Evolutionary conservation across 148 eudicot species (phyloP).

Genomic region (Nepenthes mirabilis): DNA sequence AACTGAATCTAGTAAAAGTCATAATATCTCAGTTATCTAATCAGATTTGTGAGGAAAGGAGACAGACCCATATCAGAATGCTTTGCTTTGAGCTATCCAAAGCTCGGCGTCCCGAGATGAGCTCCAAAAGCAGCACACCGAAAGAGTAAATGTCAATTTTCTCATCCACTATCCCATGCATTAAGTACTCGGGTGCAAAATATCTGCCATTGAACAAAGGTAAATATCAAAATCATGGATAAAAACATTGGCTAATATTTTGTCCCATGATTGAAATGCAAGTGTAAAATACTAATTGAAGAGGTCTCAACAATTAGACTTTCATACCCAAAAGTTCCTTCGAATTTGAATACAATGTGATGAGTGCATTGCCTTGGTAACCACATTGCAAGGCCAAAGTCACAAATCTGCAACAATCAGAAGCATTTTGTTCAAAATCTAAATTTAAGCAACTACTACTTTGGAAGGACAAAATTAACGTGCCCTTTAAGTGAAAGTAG

Average conservation of each 20-base stretch:
- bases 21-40: background rate
- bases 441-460: background rate
- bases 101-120: conserved; percentile 72
- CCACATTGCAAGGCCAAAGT: conserved; percentile 90
- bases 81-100: conserved; percentile 46
- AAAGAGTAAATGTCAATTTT: conserved; percentile 75
- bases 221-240: background rate
- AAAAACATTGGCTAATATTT: too few relatives aligned
- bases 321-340: conserved; percentile 92
- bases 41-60: background rate
- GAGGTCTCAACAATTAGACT: background rate
- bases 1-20: background rate
- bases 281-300: background rate
- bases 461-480: background rate
- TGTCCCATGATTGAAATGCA: background rate
- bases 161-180: conserved; percentile 92
- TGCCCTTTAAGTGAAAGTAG: background rate
- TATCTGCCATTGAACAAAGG: conserved; percentile 27
- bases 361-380: conserved; percentile 76
- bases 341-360: conserved; percentile 54
- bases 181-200: conserved; percentile 91
- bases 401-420: conserved; percentile 51
- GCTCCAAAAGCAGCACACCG: conserved; percentile 80
- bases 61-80: conserved; percentile 63
- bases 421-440: too few relatives aligned